Evolutionary conservation across 1,139 yeast species (phyloP), one percentile per base, ranked within the genome.

Genomic region (Sugiyamaella neomexicana): DNA sequence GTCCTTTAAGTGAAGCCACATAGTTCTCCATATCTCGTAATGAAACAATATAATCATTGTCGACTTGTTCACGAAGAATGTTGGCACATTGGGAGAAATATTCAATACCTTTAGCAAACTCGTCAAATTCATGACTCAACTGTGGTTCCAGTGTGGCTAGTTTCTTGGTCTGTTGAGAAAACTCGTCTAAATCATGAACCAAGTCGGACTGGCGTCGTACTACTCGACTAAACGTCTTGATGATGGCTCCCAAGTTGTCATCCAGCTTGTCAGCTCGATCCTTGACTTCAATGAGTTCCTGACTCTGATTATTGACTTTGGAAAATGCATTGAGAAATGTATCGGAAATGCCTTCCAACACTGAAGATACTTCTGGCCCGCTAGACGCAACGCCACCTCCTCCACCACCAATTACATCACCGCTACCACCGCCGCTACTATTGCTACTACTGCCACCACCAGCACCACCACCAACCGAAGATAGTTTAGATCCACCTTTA

Each of bases 301-400:
- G 84, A 55, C 82, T 81, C 62, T 86, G 95, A 36, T 82, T 77
- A 63, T 84, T 84, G 6, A 89, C 82, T 13, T 90, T 84, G 52
- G 95, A 85, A 65, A 93, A 87, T 29, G 96, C 96, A 67, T 93
- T 93, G 85, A 93, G 86, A 39, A 93, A 83, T 1, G 89, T 86
- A 66, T 93, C 99, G 0, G 96, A 85, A 17, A 87, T 72, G 7
- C 85, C 75, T 49, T 86, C 95, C 58, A 85, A 78, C 17, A 77
- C 76, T 17, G 74, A 72, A 12, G 46, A 42, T 10, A 16, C 32
- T 27, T 41, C 47, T 4, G 68, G 53, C n/a, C 66, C 60, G 12
- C 13, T 10, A 32, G 13, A 8, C 5, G n/a, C 12, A 5, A 6
- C 12, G 13, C 13, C n/a, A 13, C 13, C 37, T n/a, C 13, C 7